These are phyloP conservation scores for Wallacemonas collosoma DNA, from an alignment of 208 protist genomes.

Conservation along the genomic window DNA sequence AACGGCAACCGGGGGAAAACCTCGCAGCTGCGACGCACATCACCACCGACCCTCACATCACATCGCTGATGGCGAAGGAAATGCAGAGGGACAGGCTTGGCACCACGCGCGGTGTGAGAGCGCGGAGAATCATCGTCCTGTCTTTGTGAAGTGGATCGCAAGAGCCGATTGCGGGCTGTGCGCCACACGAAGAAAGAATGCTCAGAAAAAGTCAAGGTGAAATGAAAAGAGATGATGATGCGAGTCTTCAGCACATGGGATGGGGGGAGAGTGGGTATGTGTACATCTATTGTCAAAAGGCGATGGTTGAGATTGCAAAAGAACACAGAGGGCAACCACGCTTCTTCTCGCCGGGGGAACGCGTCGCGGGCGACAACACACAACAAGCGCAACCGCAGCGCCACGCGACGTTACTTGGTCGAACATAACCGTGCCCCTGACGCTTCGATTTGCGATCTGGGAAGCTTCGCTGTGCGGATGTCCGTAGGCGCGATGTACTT, in stretches of 20 bases:
- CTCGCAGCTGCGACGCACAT: too few species aligned
- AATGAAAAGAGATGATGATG: not conserved
- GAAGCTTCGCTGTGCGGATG: slow-evolving; percentile 42
- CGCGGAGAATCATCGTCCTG: too few species aligned
- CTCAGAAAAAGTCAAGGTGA: not conserved
- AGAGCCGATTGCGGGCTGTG: not conserved
- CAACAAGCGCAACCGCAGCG: not conserved
- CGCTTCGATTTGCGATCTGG: slow-evolving; percentile 23
- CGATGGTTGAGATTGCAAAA: not conserved
- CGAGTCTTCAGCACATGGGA: not conserved
- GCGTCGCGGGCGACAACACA: not conserved
- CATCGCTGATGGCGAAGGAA: too few species aligned
- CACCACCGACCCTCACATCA: too few species aligned
- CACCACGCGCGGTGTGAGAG: too few species aligned
- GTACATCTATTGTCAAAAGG: not conserved
- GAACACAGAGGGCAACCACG: not conserved
- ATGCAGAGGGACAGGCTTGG: too few species aligned
- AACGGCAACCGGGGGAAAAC: too few species aligned
- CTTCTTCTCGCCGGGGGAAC: not conserved
- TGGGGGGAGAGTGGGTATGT: not conserved
- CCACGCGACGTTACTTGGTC: slow-evolving; percentile 18
- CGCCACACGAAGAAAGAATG: not conserved
- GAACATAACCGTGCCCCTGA: slow-evolving; percentile 32
- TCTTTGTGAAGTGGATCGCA: too few species aligned
- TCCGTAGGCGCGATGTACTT: slow-evolving; percentile 77